These are phyloP conservation scores for Aquilaria sinensis DNA, from an alignment of 345 rosid species.

Conservation along the genomic window DNA sequence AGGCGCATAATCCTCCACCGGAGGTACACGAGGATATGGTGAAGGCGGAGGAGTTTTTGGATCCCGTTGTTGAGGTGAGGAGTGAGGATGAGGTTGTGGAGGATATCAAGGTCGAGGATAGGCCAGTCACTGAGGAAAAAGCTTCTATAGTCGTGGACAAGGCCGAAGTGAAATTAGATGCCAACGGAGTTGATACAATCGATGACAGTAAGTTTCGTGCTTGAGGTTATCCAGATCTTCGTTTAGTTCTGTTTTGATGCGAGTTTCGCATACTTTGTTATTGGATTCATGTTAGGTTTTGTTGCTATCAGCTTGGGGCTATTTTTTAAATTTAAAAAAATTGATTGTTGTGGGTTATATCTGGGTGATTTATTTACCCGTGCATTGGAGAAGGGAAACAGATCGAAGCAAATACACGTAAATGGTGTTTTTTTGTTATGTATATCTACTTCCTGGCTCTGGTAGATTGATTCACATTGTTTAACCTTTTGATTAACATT, in stretches of 20 bases:
- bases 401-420: too few species aligned
- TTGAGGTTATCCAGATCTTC: not conserved
- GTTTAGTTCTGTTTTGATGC: not conserved
- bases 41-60: conserved; percentile 23
- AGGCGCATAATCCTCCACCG: conserved; percentile 33
- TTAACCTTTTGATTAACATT: too few species aligned
- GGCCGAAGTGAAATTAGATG: conserved; percentile 22
- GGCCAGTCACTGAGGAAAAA: conserved; percentile 14
- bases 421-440: too few species aligned
- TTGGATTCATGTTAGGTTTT: not conserved
- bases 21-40: conserved; percentile 30
- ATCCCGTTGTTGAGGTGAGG: conserved; percentile 18
- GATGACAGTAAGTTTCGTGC: conserved; percentile 35
- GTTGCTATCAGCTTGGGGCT: not conserved
- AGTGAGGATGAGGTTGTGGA: conserved; percentile 24
- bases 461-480: too few species aligned
- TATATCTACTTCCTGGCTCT: too few species aligned
- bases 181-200: conserved; percentile 11
- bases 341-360: conserved; percentile 6
- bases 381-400: too few species aligned
- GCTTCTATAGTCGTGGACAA: conserved; percentile 3
- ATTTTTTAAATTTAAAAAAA: not conserved
- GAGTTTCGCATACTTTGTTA: not conserved
- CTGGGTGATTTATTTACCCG: too few species aligned
- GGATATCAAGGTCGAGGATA: conserved; percentile 12